phyloP scores from a whole-genome alignment of 441 rosid species.

The Erysimum cheiri region DNA sequence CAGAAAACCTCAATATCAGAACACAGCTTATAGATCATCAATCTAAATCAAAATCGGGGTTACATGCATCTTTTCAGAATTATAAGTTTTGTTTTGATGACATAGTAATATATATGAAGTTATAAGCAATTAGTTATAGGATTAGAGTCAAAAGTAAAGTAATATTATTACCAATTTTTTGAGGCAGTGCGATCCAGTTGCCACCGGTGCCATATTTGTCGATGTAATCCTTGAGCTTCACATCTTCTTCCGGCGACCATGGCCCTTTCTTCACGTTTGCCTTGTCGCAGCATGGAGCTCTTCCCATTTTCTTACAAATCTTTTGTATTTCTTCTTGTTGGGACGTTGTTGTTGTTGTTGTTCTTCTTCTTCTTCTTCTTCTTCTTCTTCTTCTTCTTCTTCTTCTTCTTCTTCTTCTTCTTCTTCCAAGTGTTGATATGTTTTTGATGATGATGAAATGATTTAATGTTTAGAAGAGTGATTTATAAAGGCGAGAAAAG shows the following conservation, averaged over 20 bases:
- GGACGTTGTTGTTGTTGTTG: slow-evolving; percentile 1
- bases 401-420: slow-evolving; percentile 11
- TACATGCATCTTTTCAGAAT: neutral
- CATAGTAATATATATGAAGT: neutral
- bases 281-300: slow-evolving; percentile 99
- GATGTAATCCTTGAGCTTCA: slow-evolving; percentile 88
- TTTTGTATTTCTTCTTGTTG: slow-evolving; percentile 16
- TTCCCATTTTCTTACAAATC: slow-evolving; percentile 64
- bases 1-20: slow-evolving; percentile 25
- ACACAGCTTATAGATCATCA: neutral
- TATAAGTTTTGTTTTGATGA: slow-evolving; percentile 15
- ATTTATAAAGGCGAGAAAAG: slow-evolving; percentile 40
- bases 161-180: slow-evolving; percentile 73
- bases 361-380: no score
- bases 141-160: neutral
- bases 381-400: no score
- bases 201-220: slow-evolving; percentile 88
- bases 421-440: slow-evolving; percentile 31
- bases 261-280: slow-evolving; percentile 96
- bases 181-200: slow-evolving; percentile 99
- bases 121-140: neutral
- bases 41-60: neutral
- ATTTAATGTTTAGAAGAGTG: slow-evolving; percentile 31
- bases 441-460: slow-evolving; percentile 42
- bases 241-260: slow-evolving; percentile 97